These are phyloP conservation scores for Microsporum canis DNA, from an alignment of 2,329 filamentous ascomycete genomes.

Conservation along the genomic window DNA sequence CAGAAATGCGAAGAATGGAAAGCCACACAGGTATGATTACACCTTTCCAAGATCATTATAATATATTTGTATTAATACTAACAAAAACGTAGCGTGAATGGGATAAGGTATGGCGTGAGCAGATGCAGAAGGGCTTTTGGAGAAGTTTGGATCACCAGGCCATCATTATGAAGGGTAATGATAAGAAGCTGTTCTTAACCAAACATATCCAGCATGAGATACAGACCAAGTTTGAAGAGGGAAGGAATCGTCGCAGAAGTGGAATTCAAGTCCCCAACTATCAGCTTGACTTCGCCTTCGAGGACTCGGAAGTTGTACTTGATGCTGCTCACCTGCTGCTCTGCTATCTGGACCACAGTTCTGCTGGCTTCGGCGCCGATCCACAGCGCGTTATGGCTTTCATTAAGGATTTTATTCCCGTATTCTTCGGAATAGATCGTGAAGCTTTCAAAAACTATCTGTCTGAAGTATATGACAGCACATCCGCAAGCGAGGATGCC, in stretches of 20 bases:
- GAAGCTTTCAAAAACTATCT: constrained; percentile 57
- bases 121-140: constrained; percentile 89
- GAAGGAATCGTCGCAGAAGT: constrained; percentile 58
- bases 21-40: constrained; percentile 54
- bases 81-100: constrained; percentile 61
- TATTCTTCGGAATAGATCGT: constrained; percentile 64
- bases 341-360: constrained; percentile 37
- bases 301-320: constrained; percentile 55
- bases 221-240: constrained; percentile 85
- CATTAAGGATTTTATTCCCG: constrained; percentile 62
- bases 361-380: constrained; percentile 46
- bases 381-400: constrained; percentile 64
- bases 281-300: constrained; percentile 66
- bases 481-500: constrained; percentile 63
- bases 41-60: neutral
- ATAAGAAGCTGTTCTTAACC: constrained; percentile 82
- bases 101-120: constrained; percentile 97
- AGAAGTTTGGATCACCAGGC: constrained; percentile 96
- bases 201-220: constrained; percentile 87
- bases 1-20: constrained; percentile 98
- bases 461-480: constrained; percentile 56
- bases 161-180: constrained; percentile 72
- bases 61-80: constrained; percentile 3
- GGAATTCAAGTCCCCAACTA: constrained; percentile 51
- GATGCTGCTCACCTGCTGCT: constrained; percentile 40